Percentiles rank a stretch among this genome's conserved stretches.
Conservation (phyloP, 2,329 filamentous ascomycete genomes). For the Didymella pinodella region DNA sequence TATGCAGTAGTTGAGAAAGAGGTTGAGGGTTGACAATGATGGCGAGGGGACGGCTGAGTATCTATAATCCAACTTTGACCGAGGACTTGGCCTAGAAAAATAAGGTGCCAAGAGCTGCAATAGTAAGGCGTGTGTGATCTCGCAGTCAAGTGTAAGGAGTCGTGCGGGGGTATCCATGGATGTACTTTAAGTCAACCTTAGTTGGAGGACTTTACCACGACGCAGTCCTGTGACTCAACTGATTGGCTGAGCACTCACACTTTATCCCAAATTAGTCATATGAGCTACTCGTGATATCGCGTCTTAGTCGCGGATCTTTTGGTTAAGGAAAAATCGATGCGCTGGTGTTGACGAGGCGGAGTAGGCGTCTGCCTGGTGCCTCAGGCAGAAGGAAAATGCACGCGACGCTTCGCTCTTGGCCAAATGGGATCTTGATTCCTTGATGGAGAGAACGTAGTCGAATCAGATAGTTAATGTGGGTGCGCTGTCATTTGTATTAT, state of each 20-base stretch:
- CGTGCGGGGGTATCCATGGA: background rate
- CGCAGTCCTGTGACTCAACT: slow-evolving; percentile 6
- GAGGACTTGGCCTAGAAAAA: background rate
- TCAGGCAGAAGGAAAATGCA: slow-evolving; percentile 3
- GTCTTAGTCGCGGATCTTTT: slow-evolving; percentile 1
- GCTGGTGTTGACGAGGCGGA: slow-evolving; percentile 9
- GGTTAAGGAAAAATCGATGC: background rate
- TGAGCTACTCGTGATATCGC: slow-evolving; percentile 7
- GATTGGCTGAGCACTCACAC: slow-evolving; percentile 10
- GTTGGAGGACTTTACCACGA: background rate
- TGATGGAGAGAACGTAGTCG: background rate
- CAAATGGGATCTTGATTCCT: background rate
- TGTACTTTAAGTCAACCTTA: slow-evolving; percentile 2
- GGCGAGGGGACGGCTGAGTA: background rate
- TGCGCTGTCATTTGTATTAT: background rate
- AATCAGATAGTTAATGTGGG: background rate
- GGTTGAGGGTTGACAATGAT: background rate
- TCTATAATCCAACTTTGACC: background rate
- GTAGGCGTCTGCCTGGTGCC: slow-evolving; percentile 17
- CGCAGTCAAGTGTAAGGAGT: background rate
- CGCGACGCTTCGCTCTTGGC: background rate
- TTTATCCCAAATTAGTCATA: background rate
- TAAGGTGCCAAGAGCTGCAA: background rate
- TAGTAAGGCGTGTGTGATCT: background rate
- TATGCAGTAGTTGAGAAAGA: background rate